These are phyloP conservation scores for Gyromitra esculenta DNA, from an alignment of 2,329 filamentous ascomycete genomes.

Conservation along the genomic window DNA sequence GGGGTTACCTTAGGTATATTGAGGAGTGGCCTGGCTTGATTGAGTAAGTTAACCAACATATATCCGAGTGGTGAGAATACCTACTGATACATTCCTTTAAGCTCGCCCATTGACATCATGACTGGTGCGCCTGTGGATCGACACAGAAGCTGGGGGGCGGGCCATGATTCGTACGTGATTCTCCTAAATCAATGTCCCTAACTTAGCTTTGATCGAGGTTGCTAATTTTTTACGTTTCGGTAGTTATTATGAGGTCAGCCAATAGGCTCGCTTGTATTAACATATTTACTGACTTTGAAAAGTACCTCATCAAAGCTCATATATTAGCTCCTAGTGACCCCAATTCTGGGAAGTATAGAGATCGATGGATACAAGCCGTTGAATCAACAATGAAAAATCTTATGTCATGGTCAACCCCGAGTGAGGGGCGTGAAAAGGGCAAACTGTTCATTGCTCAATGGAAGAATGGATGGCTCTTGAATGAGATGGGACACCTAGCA, in stretches of 20 bases:
- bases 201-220: neutral
- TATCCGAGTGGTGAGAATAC: neutral
- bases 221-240: neutral
- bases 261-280: neutral
- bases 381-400: constrained; percentile 79
- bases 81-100: constrained; percentile 42
- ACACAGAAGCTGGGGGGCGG: constrained; percentile 62
- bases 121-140: constrained; percentile 61
- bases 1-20: constrained; percentile 52
- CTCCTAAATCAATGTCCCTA: neutral
- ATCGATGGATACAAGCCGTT: constrained; percentile 78
- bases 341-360: constrained; percentile 72
- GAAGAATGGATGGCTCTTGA: constrained; percentile 59
- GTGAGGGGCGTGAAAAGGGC: constrained; percentile 58
- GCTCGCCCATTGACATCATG: constrained; percentile 62
- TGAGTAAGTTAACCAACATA: constrained; percentile 56
- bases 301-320: constrained; percentile 89
- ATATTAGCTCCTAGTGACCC: constrained; percentile 72
- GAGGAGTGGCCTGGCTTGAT: constrained; percentile 62
- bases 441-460: constrained; percentile 60
- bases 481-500: constrained; percentile 66
- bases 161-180: constrained; percentile 61
- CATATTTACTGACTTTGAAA: constrained; percentile 55
- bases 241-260: constrained; percentile 57
- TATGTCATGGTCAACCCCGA: constrained; percentile 64